Conservation (phyloP, 257 asterid species). For the Marsdenia floribunda region DNA sequence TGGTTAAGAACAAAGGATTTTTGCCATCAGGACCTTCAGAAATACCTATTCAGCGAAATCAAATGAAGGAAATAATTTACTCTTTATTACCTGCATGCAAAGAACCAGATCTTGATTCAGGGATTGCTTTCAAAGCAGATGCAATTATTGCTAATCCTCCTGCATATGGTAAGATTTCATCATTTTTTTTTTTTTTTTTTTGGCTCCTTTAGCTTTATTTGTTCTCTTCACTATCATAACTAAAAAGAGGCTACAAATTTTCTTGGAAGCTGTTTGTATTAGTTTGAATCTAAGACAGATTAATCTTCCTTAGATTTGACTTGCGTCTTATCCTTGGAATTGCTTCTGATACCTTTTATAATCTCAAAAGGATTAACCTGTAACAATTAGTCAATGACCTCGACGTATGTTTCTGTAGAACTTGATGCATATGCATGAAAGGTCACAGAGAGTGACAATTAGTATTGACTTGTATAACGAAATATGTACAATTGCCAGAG, state of each 20-base stretch:
- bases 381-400: background rate
- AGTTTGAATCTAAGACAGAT: background rate
- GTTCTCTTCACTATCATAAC: background rate
- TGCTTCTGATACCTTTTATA: background rate
- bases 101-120: constrained; percentile 82
- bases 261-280: background rate
- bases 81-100: constrained; percentile 84
- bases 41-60: constrained; percentile 77
- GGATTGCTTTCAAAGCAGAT: constrained; percentile 81
- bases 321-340: background rate
- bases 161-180: constrained; percentile 61
- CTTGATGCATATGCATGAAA: background rate
- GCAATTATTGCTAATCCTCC: constrained; percentile 94
- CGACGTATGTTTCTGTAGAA: background rate
- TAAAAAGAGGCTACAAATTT: too few species aligned
- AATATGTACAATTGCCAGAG: background rate
- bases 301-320: background rate
- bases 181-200: background rate
- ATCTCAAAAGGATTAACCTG: constrained; percentile 1
- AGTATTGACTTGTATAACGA: background rate
- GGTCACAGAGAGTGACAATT: background rate
- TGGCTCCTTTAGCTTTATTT: background rate
- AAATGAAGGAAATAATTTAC: constrained; percentile 75
- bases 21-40: constrained; percentile 99
- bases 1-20: constrained; percentile 98